A percentile compares a stretch with the other conserved stretches of the same genome.
Conservation (phyloP, 257 asterid species). For the Scutellaria barbata region DNA sequence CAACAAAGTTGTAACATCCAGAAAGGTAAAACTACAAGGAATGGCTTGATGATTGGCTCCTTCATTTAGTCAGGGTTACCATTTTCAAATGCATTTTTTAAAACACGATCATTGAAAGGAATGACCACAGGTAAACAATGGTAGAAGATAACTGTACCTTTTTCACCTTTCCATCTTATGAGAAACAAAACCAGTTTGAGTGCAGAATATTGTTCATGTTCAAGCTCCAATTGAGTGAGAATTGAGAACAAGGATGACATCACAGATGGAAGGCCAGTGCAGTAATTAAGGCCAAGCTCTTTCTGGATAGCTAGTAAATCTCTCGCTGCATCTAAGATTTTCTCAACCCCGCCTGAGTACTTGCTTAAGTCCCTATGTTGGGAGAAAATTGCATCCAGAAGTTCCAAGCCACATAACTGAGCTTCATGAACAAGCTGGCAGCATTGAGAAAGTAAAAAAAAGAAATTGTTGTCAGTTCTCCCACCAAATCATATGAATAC, state of each 20-base stretch:
- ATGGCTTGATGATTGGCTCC: not conserved
- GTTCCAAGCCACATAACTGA: slow-evolving; percentile 72
- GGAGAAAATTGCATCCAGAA: slow-evolving; percentile 64
- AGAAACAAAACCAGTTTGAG: slow-evolving; percentile 65
- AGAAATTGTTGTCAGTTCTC: slow-evolving; percentile 20
- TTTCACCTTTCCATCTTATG: slow-evolving; percentile 80
- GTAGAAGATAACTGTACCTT: slow-evolving; percentile 53
- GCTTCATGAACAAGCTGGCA: slow-evolving; percentile 70
- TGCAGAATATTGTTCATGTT: slow-evolving; percentile 80
- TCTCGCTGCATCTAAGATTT: slow-evolving; percentile 64
- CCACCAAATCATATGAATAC: slow-evolving; percentile 28
- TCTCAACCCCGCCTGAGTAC: slow-evolving; percentile 66
- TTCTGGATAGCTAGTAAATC: slow-evolving; percentile 72
- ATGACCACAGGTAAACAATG: slow-evolving; percentile 13
- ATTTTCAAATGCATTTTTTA: not conserved
- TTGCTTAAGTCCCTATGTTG: slow-evolving; percentile 55
- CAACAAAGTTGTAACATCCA: slow-evolving; percentile 22
- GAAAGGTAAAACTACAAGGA: slow-evolving; percentile 10
- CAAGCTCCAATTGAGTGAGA: slow-evolving; percentile 79
- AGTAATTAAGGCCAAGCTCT: slow-evolving; percentile 77
- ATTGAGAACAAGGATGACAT: slow-evolving; percentile 59
- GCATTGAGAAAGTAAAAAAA: slow-evolving; percentile 35
- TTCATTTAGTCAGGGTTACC: slow-evolving; percentile 5
- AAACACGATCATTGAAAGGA: slow-evolving; percentile 30
- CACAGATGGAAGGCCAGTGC: slow-evolving; percentile 58